Evolutionary conservation across 345 rosid genomes (phyloP), one percentile per base, ranked within the genome.

Genomic region (Combretum micranthum): DNA sequence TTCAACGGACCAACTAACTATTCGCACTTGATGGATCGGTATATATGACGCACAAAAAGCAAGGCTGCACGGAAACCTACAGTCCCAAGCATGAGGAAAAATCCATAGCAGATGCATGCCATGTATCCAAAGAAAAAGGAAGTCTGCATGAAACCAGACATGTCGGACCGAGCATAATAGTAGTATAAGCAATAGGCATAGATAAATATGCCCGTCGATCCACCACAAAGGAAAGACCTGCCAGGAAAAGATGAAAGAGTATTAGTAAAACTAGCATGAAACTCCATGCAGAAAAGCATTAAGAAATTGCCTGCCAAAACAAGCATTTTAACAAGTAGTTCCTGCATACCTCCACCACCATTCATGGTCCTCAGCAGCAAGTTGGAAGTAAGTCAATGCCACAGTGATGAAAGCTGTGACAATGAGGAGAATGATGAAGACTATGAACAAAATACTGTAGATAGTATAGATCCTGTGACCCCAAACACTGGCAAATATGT

Each of bases 381-480:
- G 81, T 68, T 79, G 84, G 62, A 79, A 79, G 59, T 79, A 79
- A 1, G 84, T 79, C 74, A 79, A 68, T 1, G 84, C 84, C 59
- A 76, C 74, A n/a, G 84, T 79, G 39, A 79, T 75, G 60, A 79
- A 79, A 43, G 84, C 84, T 37, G 84, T 79, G 69, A 79, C 84
- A 14, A 79, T 76, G 64, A 79, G 44, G 51, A 79, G 84, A 59
- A 79, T 79, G 60, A 79, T 79, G 66, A 79, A 79, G 64, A 79
- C 84, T 2, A 79, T 75, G 25, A 79, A 79, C 58, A 79, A 50
- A 63, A 79, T 79, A 68, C 84, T 79, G 67, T 79, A 79, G 15
- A 79, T 79, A 20, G 84, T 79, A 66, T 79, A 79, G 60, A 79
- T 79, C 74, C 80, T 72, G 73, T 79, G 83, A 66, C 83, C 83